Evolutionary conservation across 164 flowering plant species (phyloP).

Genomic region (Amborella trichopoda): DNA sequence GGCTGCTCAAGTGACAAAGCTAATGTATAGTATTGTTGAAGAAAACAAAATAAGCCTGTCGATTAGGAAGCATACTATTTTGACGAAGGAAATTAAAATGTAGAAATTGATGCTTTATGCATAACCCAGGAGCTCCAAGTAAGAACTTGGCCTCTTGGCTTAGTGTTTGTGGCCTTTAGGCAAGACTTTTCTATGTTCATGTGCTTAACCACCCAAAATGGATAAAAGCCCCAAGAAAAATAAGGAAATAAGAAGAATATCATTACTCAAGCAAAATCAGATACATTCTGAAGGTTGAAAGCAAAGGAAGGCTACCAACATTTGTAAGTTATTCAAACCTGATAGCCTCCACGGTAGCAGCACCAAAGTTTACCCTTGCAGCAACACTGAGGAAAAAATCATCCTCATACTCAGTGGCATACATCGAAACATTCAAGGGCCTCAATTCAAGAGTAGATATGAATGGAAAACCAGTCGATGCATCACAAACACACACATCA

Average conservation of each 20-base stretch:
- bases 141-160: too few relatives aligned
- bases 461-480: conserved; percentile 82
- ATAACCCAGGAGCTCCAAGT: too few relatives aligned
- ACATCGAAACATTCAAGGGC: conserved; percentile 81
- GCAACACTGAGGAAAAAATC: conserved; percentile 64
- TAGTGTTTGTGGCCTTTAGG: too few relatives aligned
- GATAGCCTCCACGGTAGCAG: conserved; percentile 37
- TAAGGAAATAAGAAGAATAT: background rate
- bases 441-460: conserved; percentile 87
- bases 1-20: background rate
- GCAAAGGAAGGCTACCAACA: background rate
- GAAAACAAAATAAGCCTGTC: too few relatives aligned
- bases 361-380: conserved; percentile 88
- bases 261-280: background rate
- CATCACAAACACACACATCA: conserved; percentile 78
- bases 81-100: too few relatives aligned
- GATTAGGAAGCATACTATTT: too few relatives aligned
- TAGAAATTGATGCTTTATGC: too few relatives aligned
- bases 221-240: background rate
- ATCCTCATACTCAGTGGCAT: conserved; percentile 84
- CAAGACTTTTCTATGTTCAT: too few relatives aligned
- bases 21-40: too few relatives aligned
- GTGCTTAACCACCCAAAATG: background rate
- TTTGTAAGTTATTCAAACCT: conserved; percentile 35
- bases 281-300: background rate